Evolutionary conservation across 2,329 filamentous ascomycete species (phyloP), one percentile per base, ranked within the genome.

Genomic region (Teratosphaeria zuluensis): DNA sequence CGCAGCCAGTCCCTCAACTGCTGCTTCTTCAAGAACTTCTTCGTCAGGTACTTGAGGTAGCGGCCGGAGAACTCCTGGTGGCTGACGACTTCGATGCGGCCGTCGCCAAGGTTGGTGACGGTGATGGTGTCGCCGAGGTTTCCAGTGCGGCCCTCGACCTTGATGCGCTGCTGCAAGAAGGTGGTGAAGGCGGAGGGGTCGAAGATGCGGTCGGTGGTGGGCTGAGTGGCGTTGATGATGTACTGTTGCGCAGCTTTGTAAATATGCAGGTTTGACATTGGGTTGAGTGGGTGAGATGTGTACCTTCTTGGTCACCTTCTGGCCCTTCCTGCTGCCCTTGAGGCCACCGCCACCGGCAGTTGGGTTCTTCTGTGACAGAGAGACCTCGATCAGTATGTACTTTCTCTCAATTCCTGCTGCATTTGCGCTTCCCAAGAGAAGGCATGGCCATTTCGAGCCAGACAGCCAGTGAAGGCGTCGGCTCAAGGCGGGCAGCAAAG

Each of bases 11-110:
- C 94, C 82, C 94, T 90, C 77, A 99, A 90, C 86, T 97, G 92
- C 85, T 96, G 90, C 90, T 99, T 99, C 91, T 99, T 99, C 80
- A 99, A 88, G 88, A 96, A 99, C 86, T 99, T 99, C 90, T 99
- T 99, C 79, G 94, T 99, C 90, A 99, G 83, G 86, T 99, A 99
- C 89, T 99, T 99, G 79, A 99, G 84, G 85, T 99, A 99, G 77
- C 94, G 89, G 74, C 94, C 94, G 67, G 92, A 96, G 81, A 99
- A 95, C 75, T 95, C 90, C 77, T 92, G 95, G 85, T 97, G 92
- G 70, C 92, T 87, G 76, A 95, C 87, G 77, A 99, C 87, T 86
- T 97, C 92, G 76, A 99, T 88, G 87, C 96, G 96, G 80, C 92
- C 94, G 74, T 96, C 94, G 69, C 89, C 91, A 73, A 86, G 80